Evolutionary conservation across 495 filamentous ascomycete species (phyloP), one percentile per base, ranked within the genome.

Genomic region (Gamarada debralockiae): DNA sequence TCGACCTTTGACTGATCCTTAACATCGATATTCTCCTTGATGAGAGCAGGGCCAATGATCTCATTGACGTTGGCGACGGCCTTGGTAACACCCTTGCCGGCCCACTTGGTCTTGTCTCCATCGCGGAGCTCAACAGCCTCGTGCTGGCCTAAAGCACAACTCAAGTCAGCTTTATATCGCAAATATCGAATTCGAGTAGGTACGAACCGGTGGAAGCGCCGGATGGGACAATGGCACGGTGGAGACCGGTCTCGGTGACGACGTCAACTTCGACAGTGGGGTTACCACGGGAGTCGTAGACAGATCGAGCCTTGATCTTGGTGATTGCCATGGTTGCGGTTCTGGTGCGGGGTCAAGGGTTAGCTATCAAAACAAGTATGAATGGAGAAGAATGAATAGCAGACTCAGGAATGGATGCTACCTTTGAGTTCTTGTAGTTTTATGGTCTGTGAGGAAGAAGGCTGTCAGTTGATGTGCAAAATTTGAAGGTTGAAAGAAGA

Each of bases 271-370:
- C 74, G 65, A 92, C 89, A 69, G 90, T 95, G 60, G 90, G 90
- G 80, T 96, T 97, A 69, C 93, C 95, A 68, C 95, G 95, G 70
- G 93, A 97, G 84, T 99, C 95, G 81, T 99, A 99, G 77, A 99
- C 90, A 60, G 84, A 89, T 67, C 95, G 92, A 67, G 93, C 95
- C 83, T 97, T 91, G 73, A 99, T 88, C 83, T 97, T 97, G 69
- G 86, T 83, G 80, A 99, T 97, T 66, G 85, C 77, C 95, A 97
- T 99, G 45, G n/a, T 53, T 63, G 21, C 21, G 52, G 53, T 52
- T 61, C 58, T 64, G 39, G 43, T 25, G 52, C 46, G 43, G 49
- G 46, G 51, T 57, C 46, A 50, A 36, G 38, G 46, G 51, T 60
- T 49, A 60, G 57, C 37, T 51, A 8, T 37, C 15, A 18, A 3